Conservation (phyloP, 2,329 filamentous ascomycete species). For the Macroventuria anomochaeta region DNA sequence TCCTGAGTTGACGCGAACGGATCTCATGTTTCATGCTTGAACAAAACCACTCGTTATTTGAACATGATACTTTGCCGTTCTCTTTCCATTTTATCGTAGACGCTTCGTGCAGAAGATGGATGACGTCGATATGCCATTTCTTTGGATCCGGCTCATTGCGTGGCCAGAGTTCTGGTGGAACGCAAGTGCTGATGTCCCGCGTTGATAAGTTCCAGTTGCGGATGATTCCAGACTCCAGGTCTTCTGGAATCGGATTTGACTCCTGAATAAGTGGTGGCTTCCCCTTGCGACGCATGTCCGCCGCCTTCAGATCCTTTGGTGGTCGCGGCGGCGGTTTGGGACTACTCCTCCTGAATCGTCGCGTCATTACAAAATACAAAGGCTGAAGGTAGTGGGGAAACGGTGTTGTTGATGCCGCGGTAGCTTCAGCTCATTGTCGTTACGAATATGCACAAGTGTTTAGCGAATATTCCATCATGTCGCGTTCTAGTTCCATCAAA, state of each 20-base stretch:
- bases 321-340: neutral
- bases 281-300: neutral
- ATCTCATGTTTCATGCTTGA: neutral
- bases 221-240: slow-evolving; percentile 2
- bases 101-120: slow-evolving; percentile 7
- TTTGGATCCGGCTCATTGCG: neutral
- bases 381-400: neutral
- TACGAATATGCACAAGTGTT: neutral
- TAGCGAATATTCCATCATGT: neutral
- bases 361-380: neutral
- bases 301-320: neutral
- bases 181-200: neutral
- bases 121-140: slow-evolving; percentile 6
- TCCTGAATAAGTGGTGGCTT: neutral
- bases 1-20: neutral
- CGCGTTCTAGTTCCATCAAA: neutral
- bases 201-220: slow-evolving; percentile 2
- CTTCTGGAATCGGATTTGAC: neutral
- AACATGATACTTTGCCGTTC: neutral
- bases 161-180: slow-evolving; percentile 1
- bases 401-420: neutral
- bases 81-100: neutral
- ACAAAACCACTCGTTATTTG: neutral
- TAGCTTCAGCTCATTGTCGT: neutral
- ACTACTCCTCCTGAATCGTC: neutral